These are phyloP conservation scores for Saccharomycopsis schoenii DNA, from an alignment of 805 yeast species.

Conservation along the genomic window DNA sequence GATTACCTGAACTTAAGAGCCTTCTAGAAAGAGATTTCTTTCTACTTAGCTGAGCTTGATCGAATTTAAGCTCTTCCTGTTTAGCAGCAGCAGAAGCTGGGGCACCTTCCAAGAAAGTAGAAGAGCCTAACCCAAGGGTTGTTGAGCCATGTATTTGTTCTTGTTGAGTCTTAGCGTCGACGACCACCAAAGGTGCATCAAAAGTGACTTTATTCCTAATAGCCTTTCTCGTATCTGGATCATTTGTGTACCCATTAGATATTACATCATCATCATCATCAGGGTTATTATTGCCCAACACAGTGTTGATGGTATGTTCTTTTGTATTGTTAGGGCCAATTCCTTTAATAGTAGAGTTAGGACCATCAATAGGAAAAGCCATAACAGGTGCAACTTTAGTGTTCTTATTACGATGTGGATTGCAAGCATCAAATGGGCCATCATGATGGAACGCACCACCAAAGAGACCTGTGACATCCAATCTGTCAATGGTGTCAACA, in stretches of 20 bases:
- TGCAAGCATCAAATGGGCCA: conserved; percentile 98
- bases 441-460: conserved; percentile 89
- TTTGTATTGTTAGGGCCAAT: conserved; percentile 44
- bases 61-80: conserved; percentile 27
- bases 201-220: conserved; percentile 26
- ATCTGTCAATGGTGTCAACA: conserved; percentile 86
- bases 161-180: conserved; percentile 55
- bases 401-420: conserved; percentile 86
- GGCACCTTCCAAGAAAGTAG: conserved; percentile 51
- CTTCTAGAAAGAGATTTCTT: conserved; percentile 78
- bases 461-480: conserved; percentile 91
- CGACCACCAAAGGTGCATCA: conserved; percentile 47
- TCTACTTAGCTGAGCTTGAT: conserved; percentile 49
- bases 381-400: conserved; percentile 75
- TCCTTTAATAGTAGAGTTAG: conserved; percentile 70
- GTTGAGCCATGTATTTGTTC: conserved; percentile 76
- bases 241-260: conserved; percentile 27
- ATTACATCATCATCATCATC: conserved; percentile 34
- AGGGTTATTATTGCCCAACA: conserved; percentile 54
- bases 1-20: conserved; percentile 29
- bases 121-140: conserved; percentile 63
- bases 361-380: conserved; percentile 91
- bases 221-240: conserved; percentile 4
- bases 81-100: conserved; percentile 61
- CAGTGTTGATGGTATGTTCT: conserved; percentile 57